Evolutionary conservation across 805 yeast genomes (phyloP), one percentile per base, ranked within the genome.

Genomic region (Kodamaea hsintzibuensis): DNA sequence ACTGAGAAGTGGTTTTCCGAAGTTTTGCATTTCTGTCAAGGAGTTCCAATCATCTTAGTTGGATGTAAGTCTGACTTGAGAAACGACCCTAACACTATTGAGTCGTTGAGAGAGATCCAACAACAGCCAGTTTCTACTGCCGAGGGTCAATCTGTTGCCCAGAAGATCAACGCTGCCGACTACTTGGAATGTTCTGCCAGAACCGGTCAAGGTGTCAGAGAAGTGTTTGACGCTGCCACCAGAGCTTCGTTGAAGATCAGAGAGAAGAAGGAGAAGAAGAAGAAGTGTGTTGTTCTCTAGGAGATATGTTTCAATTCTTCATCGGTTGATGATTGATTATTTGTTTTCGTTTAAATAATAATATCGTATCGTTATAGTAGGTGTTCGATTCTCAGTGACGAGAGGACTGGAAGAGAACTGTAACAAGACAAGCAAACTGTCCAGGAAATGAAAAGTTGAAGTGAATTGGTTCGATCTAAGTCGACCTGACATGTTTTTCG

Each of bases 1-100:
- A 60, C 59, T 55, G 77, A 72, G 46, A 67, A 74, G 57, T 75
- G 79, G 79, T 63, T 73, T n/a, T 76, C 78, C 13, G 79, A 75
- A 58, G 68, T 74, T 17, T 66, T 68, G 56, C 66, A 63, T 45
- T 68, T 73, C 62, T 74, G 78, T 57, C 73, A 70, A 14, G 65
- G 67, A 51, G 72, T 69, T n/a, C 65, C 69, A 2, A 68, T 63
- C 53, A 60, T 72, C 50, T 62, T 74, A 52, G 69, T 73, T 37
- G 79, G 77, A 0, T 66, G 76, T 44, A 71, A 72, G 57, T 64
- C 67, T n/a, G 77, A 73, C 50, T 60, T 61, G 56, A 68, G 74
- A 57, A 58, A 60, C 55, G 70, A 69, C 59, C 66, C 60, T 1
- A 58, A 55, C 43, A 62, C 67, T 52, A 64, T 66, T 58, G 66